phyloP scores from a whole-genome alignment of 2,329 filamentous ascomycete species.

The Sphaerulina populicola region DNA sequence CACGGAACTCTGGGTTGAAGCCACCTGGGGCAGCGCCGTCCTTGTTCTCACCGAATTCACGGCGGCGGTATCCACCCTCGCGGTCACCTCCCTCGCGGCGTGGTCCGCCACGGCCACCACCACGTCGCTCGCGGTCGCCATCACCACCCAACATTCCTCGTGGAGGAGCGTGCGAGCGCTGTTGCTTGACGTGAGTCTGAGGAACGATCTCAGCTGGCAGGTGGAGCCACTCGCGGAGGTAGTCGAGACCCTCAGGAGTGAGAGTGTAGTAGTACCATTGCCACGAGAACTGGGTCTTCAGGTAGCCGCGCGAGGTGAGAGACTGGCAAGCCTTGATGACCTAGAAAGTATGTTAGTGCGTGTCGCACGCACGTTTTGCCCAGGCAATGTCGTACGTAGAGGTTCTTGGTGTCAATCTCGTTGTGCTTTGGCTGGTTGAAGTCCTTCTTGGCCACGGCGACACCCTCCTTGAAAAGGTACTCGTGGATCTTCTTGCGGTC shows the following conservation, averaged over 20 bases:
- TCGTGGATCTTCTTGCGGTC: constrained; percentile 99
- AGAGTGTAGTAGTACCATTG: constrained; percentile 99
- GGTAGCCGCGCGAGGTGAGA: constrained; percentile 91
- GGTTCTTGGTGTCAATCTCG: constrained; percentile 99
- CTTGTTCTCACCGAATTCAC: constrained; percentile 57
- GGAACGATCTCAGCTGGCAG: constrained; percentile 98
- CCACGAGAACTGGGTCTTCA: constrained; percentile 99
- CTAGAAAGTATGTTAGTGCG: constrained; percentile 30
- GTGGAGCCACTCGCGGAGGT: constrained; percentile 99
- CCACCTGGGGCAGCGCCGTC: constrained; percentile 77
- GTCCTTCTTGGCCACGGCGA: constrained; percentile 98
- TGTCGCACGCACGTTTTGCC: neutral
- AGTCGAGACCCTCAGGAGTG: constrained; percentile 98
- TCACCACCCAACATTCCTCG: constrained; percentile 92
- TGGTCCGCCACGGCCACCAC: constrained; percentile 68
- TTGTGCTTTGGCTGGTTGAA: constrained; percentile 96
- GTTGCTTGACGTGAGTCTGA: constrained; percentile 99
- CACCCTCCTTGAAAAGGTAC: constrained; percentile 85
- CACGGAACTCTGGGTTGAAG: constrained; percentile 73
- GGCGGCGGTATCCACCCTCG: constrained; percentile 50
- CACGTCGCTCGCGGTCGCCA: constrained; percentile 66
- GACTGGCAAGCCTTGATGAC: constrained; percentile 99
- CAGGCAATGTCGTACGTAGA: constrained; percentile 53
- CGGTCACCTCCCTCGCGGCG: constrained; percentile 61
- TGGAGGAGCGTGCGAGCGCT: constrained; percentile 95